phyloP scores from a whole-genome alignment of 2,329 filamentous ascomycete species.

The Pyrenophora tritici-repentis region DNA sequence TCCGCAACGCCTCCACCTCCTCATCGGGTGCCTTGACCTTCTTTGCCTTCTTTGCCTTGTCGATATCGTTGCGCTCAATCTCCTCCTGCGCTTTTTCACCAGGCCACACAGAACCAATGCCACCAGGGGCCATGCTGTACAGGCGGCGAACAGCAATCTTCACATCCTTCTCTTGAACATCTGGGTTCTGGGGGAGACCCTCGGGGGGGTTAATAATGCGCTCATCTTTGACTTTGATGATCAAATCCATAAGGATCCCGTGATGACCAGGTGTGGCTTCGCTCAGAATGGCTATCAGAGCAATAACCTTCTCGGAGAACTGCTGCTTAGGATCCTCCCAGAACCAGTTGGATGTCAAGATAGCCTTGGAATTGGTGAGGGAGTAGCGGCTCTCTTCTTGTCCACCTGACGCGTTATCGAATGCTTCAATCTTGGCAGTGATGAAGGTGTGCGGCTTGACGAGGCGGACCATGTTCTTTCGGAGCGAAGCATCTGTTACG shows the following conservation, averaged over 20 bases:
- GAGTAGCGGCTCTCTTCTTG: background rate
- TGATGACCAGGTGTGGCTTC: background rate
- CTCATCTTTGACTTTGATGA: background rate
- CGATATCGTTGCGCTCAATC: background rate
- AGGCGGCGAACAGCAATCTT: background rate
- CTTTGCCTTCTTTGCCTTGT: background rate
- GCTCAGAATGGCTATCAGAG: background rate
- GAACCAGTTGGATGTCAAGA: background rate
- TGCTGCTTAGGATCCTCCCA: too few relatives aligned
- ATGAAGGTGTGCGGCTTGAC: background rate
- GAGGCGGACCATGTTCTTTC: conserved; percentile 1
- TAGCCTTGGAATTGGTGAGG: background rate
- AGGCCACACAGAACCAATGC: background rate
- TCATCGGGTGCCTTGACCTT: too few relatives aligned
- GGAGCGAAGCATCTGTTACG: too few relatives aligned
- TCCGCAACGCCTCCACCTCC: background rate
- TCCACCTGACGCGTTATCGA: background rate
- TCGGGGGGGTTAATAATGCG: background rate
- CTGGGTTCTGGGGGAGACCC: background rate
- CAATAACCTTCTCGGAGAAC: background rate
- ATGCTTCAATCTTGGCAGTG: background rate
- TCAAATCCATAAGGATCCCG: background rate
- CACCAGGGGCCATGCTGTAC: background rate
- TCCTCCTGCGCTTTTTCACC: background rate
- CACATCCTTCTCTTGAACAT: background rate